phyloP scores from a whole-genome alignment of 345 rosid genomes.

The Eucalyptus microcorys region DNA sequence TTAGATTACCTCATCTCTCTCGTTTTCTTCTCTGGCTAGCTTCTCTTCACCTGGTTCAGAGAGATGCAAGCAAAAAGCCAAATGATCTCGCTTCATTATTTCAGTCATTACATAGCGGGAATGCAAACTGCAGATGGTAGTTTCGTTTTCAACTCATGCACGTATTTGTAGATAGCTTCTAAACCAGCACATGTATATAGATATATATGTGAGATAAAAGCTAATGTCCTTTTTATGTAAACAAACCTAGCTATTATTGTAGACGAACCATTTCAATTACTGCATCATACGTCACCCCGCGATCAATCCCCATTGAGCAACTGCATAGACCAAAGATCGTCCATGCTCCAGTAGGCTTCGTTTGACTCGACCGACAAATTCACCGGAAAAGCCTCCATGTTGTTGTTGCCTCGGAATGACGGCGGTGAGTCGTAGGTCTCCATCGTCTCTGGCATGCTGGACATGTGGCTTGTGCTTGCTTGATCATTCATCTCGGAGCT shows the following conservation, averaged over 20 bases:
- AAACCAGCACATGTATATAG: neutral
- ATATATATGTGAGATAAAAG: neutral
- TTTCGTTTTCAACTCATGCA: neutral
- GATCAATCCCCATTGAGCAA: slow-evolving; percentile 28
- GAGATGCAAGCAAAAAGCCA: neutral
- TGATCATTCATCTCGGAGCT: slow-evolving; percentile 14
- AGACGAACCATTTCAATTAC: neutral
- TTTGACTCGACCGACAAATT: slow-evolving; percentile 14
- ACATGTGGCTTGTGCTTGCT: slow-evolving; percentile 29
- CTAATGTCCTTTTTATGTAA: neutral
- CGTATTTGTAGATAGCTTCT: neutral
- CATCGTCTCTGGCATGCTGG: slow-evolving; percentile 23
- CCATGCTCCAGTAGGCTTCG: slow-evolving; percentile 74
- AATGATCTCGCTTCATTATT: neutral
- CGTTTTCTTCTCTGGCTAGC: neutral
- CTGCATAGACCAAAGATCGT: slow-evolving; percentile 79
- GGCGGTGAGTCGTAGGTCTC: slow-evolving; percentile 41
- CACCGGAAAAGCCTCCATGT: neutral
- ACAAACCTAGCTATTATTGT: neutral
- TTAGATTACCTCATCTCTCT: neutral
- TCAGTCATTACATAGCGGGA: neutral
- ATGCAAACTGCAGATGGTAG: neutral
- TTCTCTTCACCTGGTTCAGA: neutral
- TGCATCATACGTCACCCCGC: neutral
- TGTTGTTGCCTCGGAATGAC: slow-evolving; percentile 1